These are phyloP conservation scores for Amborella trichopoda DNA, from an alignment of 164 flowering plant genomes.

Conservation along the genomic window DNA sequence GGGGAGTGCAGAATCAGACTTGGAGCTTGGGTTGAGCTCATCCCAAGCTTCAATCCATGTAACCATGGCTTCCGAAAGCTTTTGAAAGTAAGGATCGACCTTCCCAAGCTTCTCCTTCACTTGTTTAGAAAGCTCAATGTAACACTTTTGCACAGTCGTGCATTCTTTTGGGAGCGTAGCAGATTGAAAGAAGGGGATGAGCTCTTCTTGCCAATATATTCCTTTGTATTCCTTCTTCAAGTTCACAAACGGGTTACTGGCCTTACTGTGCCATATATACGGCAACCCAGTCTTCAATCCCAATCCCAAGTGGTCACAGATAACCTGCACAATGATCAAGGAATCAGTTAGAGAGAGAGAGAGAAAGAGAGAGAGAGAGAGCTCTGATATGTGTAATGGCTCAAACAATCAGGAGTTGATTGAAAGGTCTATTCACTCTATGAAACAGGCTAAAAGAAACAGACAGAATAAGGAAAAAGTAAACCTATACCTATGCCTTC, in stretches of 20 bases:
- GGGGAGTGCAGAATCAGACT: slow-evolving; percentile 10
- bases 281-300: slow-evolving; percentile 71
- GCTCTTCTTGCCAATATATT: slow-evolving; percentile 66
- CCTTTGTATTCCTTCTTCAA: slow-evolving; percentile 70
- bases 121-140: slow-evolving; percentile 58
- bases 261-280: slow-evolving; percentile 78
- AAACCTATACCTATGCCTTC: no score
- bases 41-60: slow-evolving; percentile 84
- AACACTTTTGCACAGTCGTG: slow-evolving; percentile 53
- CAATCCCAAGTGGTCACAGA: slow-evolving; percentile 62
- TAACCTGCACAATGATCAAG: slow-evolving; percentile 30
- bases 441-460: no score
- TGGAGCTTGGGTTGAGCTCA: slow-evolving; percentile 48
- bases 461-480: no score
- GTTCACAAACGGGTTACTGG: slow-evolving; percentile 68
- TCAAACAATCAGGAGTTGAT: no score
- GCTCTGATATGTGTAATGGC: no score
- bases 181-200: slow-evolving; percentile 68
- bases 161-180: slow-evolving; percentile 45
- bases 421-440: no score
- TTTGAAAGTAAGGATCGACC: slow-evolving; percentile 57
- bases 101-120: slow-evolving; percentile 51
- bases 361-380: no score
- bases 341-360: background rate
- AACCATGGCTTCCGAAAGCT: slow-evolving; percentile 69